These are phyloP conservation scores for Diplosphaera chodatii DNA, from an alignment of 139 green algal genomes.

Conservation along the genomic window DNA sequence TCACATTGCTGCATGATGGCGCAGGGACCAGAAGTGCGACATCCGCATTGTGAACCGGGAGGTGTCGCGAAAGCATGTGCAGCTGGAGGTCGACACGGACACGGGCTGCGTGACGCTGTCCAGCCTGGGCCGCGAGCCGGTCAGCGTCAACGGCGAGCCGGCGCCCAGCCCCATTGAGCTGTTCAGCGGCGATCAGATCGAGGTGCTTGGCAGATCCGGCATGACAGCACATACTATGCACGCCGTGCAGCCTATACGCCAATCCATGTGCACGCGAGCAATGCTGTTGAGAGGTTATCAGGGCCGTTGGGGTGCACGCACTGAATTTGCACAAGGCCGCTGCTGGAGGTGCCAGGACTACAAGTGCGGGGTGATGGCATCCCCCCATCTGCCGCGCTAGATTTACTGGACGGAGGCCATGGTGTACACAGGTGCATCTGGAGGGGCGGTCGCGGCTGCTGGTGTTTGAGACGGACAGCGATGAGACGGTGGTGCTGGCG, in stretches of 20 bases:
- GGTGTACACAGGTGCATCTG: constrained; percentile 22
- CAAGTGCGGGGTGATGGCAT: too few species aligned
- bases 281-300: too few species aligned
- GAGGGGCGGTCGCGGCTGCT: constrained; percentile 31
- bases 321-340: too few species aligned
- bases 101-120: constrained; percentile 9
- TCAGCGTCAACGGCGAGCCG: constrained; percentile 27
- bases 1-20: not conserved
- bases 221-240: not conserved
- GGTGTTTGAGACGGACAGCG: constrained; percentile 24
- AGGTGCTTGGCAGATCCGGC: constrained; percentile 8
- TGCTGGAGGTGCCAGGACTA: too few species aligned
- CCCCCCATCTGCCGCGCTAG: too few species aligned
- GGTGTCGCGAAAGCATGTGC: constrained; percentile 34
- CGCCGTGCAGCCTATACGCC: too few species aligned
- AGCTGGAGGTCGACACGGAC: constrained; percentile 28
- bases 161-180: constrained; percentile 25
- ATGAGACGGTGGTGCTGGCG: constrained; percentile 28
- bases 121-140: constrained; percentile 31
- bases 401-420: too few species aligned
- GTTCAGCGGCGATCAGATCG: constrained; percentile 33
- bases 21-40: constrained; percentile 39
- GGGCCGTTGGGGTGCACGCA: too few species aligned
- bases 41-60: constrained; percentile 38
- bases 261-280: not conserved